Percentiles rank a stretch among this genome's conserved stretches.
These are phyloP conservation scores for Xylaria palmicola DNA, from an alignment of 495 filamentous ascomycete genomes.

Conservation along the genomic window DNA sequence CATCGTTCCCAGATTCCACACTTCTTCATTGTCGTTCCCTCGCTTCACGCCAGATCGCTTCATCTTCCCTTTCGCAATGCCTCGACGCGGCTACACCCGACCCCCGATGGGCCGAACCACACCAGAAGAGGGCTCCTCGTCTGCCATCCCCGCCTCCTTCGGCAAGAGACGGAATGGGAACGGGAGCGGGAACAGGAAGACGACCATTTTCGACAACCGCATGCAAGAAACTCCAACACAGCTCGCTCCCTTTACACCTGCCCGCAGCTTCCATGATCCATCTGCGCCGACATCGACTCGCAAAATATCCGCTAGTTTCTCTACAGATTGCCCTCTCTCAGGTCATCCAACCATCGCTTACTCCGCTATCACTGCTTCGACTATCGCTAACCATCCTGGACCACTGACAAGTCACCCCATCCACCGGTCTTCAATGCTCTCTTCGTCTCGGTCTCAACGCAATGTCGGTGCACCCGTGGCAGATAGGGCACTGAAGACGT, in stretches of 20 bases:
- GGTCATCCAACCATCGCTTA: slow-evolving; percentile 14
- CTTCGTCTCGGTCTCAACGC: slow-evolving; percentile 1
- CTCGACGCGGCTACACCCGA: not conserved
- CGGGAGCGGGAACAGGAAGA: not conserved
- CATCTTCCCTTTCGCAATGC: not conserved
- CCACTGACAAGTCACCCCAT: slow-evolving; percentile 16
- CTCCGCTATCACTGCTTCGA: slow-evolving; percentile 10
- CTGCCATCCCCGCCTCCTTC: not conserved
- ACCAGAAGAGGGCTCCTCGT: not conserved
- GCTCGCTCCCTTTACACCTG: slow-evolving; percentile 4
- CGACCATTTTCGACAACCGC: not conserved
- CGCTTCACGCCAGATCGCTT: not conserved
- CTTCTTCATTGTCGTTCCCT: not conserved
- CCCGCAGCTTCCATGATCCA: not conserved
- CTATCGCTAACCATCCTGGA: not conserved
- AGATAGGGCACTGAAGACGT: slow-evolving; percentile 1
- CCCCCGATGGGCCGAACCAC: not conserved
- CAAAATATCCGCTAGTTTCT: slow-evolving; percentile 20
- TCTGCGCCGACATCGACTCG: slow-evolving; percentile 16
- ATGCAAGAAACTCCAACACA: not conserved
- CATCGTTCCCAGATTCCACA: not conserved
- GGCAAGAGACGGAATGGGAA: not conserved
- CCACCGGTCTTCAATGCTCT: not conserved
- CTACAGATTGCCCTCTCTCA: slow-evolving; percentile 8
- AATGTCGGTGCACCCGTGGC: not conserved